These are phyloP conservation scores for Tuber indicum DNA, from an alignment of 495 filamentous ascomycete species.

Conservation along the genomic window DNA sequence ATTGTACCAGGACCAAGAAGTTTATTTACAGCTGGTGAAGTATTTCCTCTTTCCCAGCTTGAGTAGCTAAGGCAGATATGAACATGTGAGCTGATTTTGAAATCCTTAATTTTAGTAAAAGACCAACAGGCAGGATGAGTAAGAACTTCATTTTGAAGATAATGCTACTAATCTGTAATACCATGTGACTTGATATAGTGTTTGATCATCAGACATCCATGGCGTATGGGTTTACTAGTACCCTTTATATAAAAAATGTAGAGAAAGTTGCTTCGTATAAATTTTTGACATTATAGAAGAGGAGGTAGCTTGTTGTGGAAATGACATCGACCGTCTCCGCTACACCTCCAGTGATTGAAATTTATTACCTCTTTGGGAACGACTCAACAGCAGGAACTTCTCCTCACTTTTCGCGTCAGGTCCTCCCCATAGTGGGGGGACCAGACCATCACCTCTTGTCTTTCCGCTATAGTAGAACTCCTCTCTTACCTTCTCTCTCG, in stretches of 20 bases:
- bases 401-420: too few species aligned
- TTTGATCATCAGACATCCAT: background rate
- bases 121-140: background rate
- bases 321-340: too few species aligned
- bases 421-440: too few species aligned
- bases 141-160: background rate
- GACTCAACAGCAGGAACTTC: too few species aligned
- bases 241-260: background rate
- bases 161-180: background rate
- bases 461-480: too few species aligned
- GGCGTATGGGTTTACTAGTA: background rate
- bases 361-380: too few species aligned
- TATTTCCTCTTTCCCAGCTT: background rate
- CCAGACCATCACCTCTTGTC: too few species aligned
- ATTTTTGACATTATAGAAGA: background rate
- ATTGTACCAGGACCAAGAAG: background rate
- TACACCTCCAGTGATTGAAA: too few species aligned
- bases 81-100: background rate
- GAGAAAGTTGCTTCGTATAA: background rate
- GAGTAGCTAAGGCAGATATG: background rate
- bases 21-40: background rate
- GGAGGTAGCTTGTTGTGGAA: too few species aligned
- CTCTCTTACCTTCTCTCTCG: too few species aligned
- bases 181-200: background rate
- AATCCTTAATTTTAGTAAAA: background rate